A percentile compares a stretch with the other conserved stretches of the same genome.
Conservation (phyloP, 768 basidiomycete species). For the Lentinus brumalis region DNA sequence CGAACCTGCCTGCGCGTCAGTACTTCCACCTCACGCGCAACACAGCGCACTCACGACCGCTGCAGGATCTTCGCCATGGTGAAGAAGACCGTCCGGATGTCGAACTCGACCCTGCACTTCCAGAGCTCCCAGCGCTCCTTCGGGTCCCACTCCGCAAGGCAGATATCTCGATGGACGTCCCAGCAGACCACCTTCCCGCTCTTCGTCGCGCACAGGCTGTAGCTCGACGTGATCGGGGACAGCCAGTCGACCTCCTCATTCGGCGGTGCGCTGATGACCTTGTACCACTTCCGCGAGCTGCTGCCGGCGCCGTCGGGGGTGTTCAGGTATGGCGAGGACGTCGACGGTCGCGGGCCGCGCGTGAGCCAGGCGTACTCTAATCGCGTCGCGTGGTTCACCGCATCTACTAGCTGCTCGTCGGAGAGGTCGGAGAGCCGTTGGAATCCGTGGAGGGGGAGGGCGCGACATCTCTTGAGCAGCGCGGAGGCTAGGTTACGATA, state of each 20-base stretch:
- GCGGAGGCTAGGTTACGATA: slow-evolving; percentile 65
- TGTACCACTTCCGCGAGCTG: slow-evolving; percentile 53
- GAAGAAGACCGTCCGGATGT: slow-evolving; percentile 69
- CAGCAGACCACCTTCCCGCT: slow-evolving; percentile 77
- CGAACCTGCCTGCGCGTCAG: slow-evolving; percentile 29
- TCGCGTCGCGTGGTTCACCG: slow-evolving; percentile 62
- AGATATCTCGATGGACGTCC: slow-evolving; percentile 64
- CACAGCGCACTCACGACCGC: slow-evolving; percentile 16
- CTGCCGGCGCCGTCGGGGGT: slow-evolving; percentile 17
- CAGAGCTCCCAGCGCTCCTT: slow-evolving; percentile 65
- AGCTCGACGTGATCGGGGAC: slow-evolving; percentile 73
- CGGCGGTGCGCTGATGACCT: slow-evolving; percentile 65
- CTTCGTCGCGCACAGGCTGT: slow-evolving; percentile 77
- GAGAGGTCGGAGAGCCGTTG: slow-evolving; percentile 67
- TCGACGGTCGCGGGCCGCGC: slow-evolving; percentile 56
- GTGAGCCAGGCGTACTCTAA: slow-evolving; percentile 65
- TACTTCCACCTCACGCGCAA: background rate
- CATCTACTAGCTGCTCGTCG: slow-evolving; percentile 59
- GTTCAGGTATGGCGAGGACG: slow-evolving; percentile 31
- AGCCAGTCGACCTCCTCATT: slow-evolving; percentile 76
- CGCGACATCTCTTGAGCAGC: slow-evolving; percentile 65
- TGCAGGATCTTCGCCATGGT: slow-evolving; percentile 68
- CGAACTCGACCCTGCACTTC: slow-evolving; percentile 80
- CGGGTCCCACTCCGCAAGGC: slow-evolving; percentile 72
- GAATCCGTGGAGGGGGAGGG: slow-evolving; percentile 70